Evolutionary conservation across 164 flowering plant genomes (phyloP).

Genomic region (Santalum album): DNA sequence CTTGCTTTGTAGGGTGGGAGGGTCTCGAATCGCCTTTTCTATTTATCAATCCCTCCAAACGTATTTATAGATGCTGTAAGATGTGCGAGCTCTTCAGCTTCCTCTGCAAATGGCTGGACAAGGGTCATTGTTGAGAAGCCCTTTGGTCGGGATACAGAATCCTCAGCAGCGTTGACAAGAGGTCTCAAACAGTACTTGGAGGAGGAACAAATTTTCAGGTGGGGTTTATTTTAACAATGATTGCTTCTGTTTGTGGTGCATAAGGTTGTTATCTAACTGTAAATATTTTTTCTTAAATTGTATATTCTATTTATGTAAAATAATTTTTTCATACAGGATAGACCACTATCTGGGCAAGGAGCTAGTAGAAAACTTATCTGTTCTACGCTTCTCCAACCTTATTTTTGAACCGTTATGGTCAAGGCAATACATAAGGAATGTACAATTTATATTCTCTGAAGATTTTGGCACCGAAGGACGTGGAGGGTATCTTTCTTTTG

Average conservation of each 20-base stretch:
- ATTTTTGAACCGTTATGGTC: conserved; percentile 94
- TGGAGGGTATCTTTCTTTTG: conserved; percentile 60
- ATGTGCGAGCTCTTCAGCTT: conserved; percentile 74
- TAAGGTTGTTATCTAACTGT: not conserved
- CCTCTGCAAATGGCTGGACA: conserved; percentile 88
- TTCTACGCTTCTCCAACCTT: conserved; percentile 94
- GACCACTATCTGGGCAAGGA: conserved; percentile 95
- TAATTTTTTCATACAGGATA: conserved; percentile 47
- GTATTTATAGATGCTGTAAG: conserved; percentile 79
- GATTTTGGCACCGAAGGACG: conserved; percentile 98
- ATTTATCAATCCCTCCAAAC: conserved; percentile 89
- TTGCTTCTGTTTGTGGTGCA: not conserved
- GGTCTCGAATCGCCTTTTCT: conserved; percentile 73
- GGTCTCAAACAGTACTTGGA: conserved; percentile 61
- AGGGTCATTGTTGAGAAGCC: conserved; percentile 97
- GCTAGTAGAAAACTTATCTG: conserved; percentile 88
- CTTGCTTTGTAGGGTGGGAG: conserved; percentile 51
- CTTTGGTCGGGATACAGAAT: conserved; percentile 88
- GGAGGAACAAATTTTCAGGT: conserved; percentile 96
- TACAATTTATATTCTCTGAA: conserved; percentile 86
- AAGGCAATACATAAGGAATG: conserved; percentile 83
- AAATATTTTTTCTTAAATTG: not conserved
- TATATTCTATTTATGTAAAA: too few relatives aligned
- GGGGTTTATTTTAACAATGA: not conserved
- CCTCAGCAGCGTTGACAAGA: conserved; percentile 80